A percentile compares a stretch with the other conserved stretches of the same genome.
These are phyloP conservation scores for Phycomyces blakesleeanus DNA, from an alignment of 192 early-diverging fungal genomes.

Conservation along the genomic window DNA sequence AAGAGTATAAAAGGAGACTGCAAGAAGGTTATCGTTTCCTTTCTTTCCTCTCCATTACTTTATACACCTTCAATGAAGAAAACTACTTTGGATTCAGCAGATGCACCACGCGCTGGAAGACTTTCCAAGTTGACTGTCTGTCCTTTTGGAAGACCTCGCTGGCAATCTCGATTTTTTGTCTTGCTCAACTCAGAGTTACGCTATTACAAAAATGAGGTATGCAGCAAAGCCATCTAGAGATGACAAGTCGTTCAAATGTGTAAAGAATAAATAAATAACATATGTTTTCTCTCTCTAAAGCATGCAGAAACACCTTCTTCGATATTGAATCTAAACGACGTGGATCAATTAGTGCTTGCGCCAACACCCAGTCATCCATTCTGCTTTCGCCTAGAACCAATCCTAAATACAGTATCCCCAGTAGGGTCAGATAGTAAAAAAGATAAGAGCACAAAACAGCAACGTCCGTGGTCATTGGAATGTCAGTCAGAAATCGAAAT, in stretches of 20 bases:
- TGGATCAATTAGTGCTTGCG: slow-evolving; percentile 10
- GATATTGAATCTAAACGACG: slow-evolving; percentile 8
- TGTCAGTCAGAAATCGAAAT: slow-evolving; percentile 14
- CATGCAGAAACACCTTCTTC: slow-evolving; percentile 11
- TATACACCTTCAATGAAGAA: neutral
- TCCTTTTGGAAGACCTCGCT: slow-evolving; percentile 16
- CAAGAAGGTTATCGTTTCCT: neutral
- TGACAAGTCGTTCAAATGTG: neutral
- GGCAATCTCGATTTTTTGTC: slow-evolving; percentile 24
- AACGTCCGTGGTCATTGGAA: slow-evolving; percentile 17
- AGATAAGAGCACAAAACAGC: neutral
- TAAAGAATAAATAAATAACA: neutral
- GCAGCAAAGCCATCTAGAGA: no score
- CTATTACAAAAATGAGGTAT: slow-evolving; percentile 24
- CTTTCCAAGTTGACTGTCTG: neutral
- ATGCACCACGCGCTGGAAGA: slow-evolving; percentile 3
- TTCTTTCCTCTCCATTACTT: neutral
- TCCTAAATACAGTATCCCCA: neutral
- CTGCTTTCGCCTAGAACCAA: slow-evolving; percentile 6
- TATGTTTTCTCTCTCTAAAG: neutral
- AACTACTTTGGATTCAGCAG: neutral
- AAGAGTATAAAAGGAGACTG: neutral
- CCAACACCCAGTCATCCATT: slow-evolving; percentile 6
- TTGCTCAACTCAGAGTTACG: slow-evolving; percentile 24
- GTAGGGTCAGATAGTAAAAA: neutral